A percentile compares a stretch with the other conserved stretches of the same genome.
Conservation (phyloP, 192 early-diverging fungal genomes). For the Mortierella claussenii region DNA sequence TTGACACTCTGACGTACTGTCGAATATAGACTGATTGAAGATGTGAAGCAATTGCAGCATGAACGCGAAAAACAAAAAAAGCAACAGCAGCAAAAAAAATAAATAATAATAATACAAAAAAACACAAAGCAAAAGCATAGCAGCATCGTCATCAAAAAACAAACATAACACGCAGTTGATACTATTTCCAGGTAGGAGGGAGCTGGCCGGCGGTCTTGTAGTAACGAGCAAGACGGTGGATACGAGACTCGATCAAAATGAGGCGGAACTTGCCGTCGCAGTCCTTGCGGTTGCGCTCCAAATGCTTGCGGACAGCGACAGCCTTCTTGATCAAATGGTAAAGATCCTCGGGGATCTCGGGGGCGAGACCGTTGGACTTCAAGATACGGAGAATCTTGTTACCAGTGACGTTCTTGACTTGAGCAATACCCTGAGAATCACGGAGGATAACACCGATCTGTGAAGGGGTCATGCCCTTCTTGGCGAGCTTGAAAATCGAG, state of each 20-base stretch:
- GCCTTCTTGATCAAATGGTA: constrained; percentile 99
- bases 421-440: constrained; percentile 97
- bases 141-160: neutral
- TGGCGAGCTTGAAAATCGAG: constrained; percentile 98
- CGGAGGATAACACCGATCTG: constrained; percentile 98
- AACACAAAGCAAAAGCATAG: neutral
- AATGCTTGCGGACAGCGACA: constrained; percentile 97
- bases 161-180: constrained; percentile 27
- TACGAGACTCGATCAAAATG: constrained; percentile 97
- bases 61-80: neutral
- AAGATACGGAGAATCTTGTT: constrained; percentile 99
- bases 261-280: constrained; percentile 98
- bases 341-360: constrained; percentile 98
- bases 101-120: neutral
- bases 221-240: constrained; percentile 98
- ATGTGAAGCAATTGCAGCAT: neutral
- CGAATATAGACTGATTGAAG: constrained; percentile 22
- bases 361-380: constrained; percentile 94
- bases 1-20: constrained; percentile 27
- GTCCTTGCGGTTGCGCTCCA: constrained; percentile 99
- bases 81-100: neutral
- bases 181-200: constrained; percentile 99
- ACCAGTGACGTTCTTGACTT: constrained; percentile 96
- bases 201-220: constrained; percentile 98
- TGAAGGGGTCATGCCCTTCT: constrained; percentile 98